These are phyloP conservation scores for Anisodus tanguticus DNA, from an alignment of 257 asterid species.

Conservation along the genomic window DNA sequence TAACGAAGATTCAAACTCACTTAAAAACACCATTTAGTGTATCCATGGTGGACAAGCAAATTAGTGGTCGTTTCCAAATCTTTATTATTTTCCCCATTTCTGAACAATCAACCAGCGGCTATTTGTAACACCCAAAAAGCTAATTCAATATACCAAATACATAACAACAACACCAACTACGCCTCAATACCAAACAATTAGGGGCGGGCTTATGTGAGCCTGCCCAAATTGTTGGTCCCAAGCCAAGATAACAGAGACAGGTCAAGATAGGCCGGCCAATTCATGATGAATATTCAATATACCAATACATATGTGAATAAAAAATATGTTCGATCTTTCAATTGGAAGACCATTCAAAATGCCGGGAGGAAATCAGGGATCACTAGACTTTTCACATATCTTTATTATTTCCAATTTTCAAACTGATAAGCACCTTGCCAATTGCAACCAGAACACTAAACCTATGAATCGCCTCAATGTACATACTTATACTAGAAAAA, in stretches of 20 bases:
- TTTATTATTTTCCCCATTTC: not conserved
- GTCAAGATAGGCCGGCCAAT: no score
- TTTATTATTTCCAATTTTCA: not conserved
- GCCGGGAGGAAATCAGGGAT: not conserved
- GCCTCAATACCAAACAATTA: not conserved
- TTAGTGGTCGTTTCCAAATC: not conserved
- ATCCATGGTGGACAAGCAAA: not conserved
- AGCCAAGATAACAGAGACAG: no score
- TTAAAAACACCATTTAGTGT: not conserved
- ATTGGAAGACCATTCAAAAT: not conserved
- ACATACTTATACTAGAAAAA: not conserved
- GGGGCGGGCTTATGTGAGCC: not conserved
- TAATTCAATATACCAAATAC: not conserved
- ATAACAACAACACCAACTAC: not conserved
- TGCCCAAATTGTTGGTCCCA: not conserved
- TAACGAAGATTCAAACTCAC: not conserved
- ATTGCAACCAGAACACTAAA: no score
- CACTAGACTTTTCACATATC: not conserved
- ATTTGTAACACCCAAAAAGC: constrained; percentile 3
- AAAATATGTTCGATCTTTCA: not conserved
- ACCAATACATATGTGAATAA: not conserved
- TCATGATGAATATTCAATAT: no score
- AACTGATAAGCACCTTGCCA: not conserved
- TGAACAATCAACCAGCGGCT: not conserved
- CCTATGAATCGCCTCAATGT: not conserved